These are phyloP conservation scores for Forsythia viridissima DNA, from an alignment of 257 asterid genomes.

Conservation along the genomic window DNA sequence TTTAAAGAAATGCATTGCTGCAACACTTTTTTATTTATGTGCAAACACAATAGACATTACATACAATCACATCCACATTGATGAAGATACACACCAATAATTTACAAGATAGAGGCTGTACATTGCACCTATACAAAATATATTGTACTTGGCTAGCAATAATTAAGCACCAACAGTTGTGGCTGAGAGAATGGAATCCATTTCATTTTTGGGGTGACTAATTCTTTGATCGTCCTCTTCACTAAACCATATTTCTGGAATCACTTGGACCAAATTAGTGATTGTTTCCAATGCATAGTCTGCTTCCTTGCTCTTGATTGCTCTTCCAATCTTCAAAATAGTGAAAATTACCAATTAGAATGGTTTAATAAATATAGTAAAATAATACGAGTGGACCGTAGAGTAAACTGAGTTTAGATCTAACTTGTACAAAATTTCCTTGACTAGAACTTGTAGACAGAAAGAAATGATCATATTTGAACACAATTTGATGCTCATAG, in stretches of 20 bases:
- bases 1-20: not conserved
- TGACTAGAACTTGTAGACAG: not conserved
- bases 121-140: slow-evolving; percentile 8
- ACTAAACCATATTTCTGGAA: slow-evolving; percentile 74
- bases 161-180: slow-evolving; percentile 65
- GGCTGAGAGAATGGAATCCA: slow-evolving; percentile 52
- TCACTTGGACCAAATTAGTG: slow-evolving; percentile 43
- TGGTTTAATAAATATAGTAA: not conserved
- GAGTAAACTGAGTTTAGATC: not conserved
- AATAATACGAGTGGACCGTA: no score
- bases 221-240: slow-evolving; percentile 35
- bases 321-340: slow-evolving; percentile 61
- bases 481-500: not conserved
- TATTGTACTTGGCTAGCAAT: slow-evolving; percentile 1
- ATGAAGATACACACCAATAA: not conserved
- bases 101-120: slow-evolving; percentile 18
- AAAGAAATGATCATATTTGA: not conserved
- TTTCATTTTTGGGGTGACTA: slow-evolving; percentile 38
- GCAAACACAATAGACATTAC: slow-evolving; percentile 10
- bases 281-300: slow-evolving; percentile 69
- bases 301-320: slow-evolving; percentile 58
- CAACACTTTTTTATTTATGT: not conserved
- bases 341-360: not conserved
- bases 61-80: not conserved
- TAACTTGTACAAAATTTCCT: not conserved